Conservation (phyloP, 805 yeast species). For the Candida ipomoeae region DNA sequence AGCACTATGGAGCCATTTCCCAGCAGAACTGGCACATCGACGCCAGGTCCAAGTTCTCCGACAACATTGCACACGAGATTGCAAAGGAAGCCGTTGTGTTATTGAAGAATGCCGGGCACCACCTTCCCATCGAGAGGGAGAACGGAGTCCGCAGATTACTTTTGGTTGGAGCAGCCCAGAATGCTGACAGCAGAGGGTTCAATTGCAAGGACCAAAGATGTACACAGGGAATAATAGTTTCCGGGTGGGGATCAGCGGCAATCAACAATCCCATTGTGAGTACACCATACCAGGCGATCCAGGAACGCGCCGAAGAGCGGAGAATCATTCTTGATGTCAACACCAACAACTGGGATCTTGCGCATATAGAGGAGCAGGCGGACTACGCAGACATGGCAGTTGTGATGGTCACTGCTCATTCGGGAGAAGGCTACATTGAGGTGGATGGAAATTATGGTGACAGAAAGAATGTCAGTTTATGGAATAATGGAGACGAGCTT, state of each 20-base stretch:
- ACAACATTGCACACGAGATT: slow-evolving; percentile 46
- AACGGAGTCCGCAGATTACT: slow-evolving; percentile 41
- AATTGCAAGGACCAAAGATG: slow-evolving; percentile 52
- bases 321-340: slow-evolving; percentile 45
- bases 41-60: slow-evolving; percentile 46
- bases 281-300: slow-evolving; percentile 57
- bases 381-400: slow-evolving; percentile 50
- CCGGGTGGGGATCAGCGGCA: slow-evolving; percentile 66
- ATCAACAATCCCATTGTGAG: slow-evolving; percentile 52
- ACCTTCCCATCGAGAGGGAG: slow-evolving; percentile 46
- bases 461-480: slow-evolving; percentile 47
- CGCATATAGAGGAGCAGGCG: slow-evolving; percentile 41
- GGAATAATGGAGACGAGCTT: slow-evolving; percentile 57
- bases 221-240: slow-evolving; percentile 49
- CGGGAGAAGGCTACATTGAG: slow-evolving; percentile 58
- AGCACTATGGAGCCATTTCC: slow-evolving; percentile 49
- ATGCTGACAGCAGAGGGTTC: slow-evolving; percentile 47
- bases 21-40: slow-evolving; percentile 54
- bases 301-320: slow-evolving; percentile 41
- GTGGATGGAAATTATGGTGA: slow-evolving; percentile 61
- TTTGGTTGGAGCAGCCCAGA: slow-evolving; percentile 53
- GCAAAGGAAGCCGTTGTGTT: slow-evolving; percentile 57
- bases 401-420: slow-evolving; percentile 49
- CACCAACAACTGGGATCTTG: slow-evolving; percentile 44
- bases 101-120: slow-evolving; percentile 48